A percentile compares a stretch with the other conserved stretches of the same genome.
These are phyloP conservation scores for Colletotrichum horii DNA, from an alignment of 2,329 filamentous ascomycete species.

Conservation along the genomic window DNA sequence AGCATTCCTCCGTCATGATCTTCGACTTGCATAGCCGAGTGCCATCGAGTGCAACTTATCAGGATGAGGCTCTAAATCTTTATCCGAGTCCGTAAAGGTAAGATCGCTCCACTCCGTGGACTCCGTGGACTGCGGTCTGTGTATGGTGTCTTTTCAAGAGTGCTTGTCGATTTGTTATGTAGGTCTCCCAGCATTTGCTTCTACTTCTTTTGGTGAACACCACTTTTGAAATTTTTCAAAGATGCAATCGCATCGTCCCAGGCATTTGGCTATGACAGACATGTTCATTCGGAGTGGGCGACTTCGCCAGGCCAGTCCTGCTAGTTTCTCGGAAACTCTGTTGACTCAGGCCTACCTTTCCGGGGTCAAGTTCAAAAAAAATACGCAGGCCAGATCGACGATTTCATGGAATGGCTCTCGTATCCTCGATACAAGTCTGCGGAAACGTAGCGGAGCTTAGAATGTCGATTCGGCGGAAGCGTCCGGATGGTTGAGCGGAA, in stretches of 20 bases:
- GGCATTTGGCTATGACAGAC: too few species aligned
- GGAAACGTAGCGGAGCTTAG: background rate
- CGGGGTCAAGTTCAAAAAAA: too few species aligned
- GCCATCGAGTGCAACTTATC: background rate
- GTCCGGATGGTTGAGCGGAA: background rate
- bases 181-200: background rate
- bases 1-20: background rate
- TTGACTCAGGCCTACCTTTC: too few species aligned
- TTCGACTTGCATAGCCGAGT: background rate
- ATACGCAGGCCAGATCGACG: too few species aligned
- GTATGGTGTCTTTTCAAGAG: background rate
- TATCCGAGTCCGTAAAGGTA: background rate
- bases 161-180: background rate
- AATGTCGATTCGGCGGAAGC: rapidly evolving
- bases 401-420: too few species aligned
- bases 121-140: background rate
- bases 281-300: too few species aligned
- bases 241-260: too few species aligned
- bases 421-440: too few species aligned
- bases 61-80: background rate
- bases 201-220: background rate
- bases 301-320: too few species aligned
- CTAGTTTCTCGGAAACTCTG: too few species aligned
- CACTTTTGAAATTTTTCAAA: too few species aligned
- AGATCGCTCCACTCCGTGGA: background rate